Evolutionary conservation across 1,139 yeast species (phyloP), one percentile per base, ranked within the genome.

Genomic region (Pichia sp.): DNA sequence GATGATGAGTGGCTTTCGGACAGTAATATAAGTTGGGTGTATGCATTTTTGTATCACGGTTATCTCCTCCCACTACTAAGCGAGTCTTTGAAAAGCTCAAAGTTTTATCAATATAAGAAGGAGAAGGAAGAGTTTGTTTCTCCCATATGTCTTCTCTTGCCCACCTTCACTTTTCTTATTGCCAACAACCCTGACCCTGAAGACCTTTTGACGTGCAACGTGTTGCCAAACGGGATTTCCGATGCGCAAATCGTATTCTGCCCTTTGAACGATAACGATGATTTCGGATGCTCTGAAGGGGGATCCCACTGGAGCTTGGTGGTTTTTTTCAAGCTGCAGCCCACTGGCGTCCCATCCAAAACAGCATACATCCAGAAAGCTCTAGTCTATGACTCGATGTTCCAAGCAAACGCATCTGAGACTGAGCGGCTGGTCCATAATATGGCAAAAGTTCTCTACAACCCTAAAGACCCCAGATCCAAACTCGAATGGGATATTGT

Each of bases 1-100:
- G 75, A 75, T 49, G 87, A 80, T 34, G 86, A 84, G 64, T 87
- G 95, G 95, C 70, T 87, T 36, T 84, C 83, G 62, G 95, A 87
- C 64, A 85, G 84, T 63, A 81, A 84, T 59, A 78, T 87, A 42
- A 74, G 87, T 1, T 79, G 86, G 56, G 69, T 84, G 29, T 86
- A 77, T 67, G 90, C 85, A 65, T 75, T 78, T 59, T 68, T 87
- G n/a, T 77, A 76, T 56, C 64, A 72, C 2, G 64, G 67, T 36
- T 72, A 71, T 47, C 53, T 64, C 4, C 45, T 60, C 5, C 69
- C 69, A 16, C 57, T 60, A 0, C 51, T 67, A 42, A 47, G 60
- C 51, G 43, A 67, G 62, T 52, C 61, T 60, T 29, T 59, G 54
- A 61, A 58, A 46, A 43, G 42, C 32, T 54, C 62, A 3, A 61